These are phyloP conservation scores for Candida manassasensis DNA, from an alignment of 805 yeast species.

Conservation along the genomic window DNA sequence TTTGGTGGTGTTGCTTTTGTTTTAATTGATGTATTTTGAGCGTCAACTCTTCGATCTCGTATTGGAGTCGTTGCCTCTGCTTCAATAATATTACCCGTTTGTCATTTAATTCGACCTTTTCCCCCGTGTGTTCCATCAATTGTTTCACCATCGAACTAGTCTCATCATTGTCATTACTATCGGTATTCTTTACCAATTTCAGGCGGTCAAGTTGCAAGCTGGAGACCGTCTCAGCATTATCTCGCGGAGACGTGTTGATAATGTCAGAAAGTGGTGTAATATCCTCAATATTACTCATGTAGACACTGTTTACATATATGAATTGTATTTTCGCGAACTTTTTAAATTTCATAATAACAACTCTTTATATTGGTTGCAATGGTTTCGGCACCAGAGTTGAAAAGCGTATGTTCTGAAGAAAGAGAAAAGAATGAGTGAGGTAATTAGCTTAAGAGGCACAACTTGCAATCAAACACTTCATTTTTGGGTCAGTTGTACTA, in stretches of 20 bases:
- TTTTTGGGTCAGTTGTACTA: constrained; percentile 10
- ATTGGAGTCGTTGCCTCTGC: constrained; percentile 13
- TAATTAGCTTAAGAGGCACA: constrained; percentile 2
- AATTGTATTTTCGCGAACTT: constrained; percentile 1
- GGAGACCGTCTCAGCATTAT: constrained; percentile 3
- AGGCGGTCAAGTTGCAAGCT: constrained; percentile 3
- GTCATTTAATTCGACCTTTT: constrained; percentile 13
- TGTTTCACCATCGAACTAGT: constrained; percentile 7
- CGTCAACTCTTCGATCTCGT: constrained; percentile 14
- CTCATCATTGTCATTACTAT: background rate
- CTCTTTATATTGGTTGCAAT: no score
- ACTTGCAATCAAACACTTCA: background rate
- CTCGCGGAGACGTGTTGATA: constrained; percentile 20
- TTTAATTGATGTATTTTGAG: constrained; percentile 11
- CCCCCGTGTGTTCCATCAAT: constrained; percentile 12
- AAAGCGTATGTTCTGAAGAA: constrained; percentile 37
- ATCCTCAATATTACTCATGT: constrained; percentile 21
- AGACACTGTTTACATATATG: background rate
- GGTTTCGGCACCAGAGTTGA: constrained; percentile 63
- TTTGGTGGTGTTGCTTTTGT: constrained; percentile 10
- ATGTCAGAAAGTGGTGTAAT: constrained; percentile 24
- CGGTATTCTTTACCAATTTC: background rate
- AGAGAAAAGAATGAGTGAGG: background rate
- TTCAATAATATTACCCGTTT: constrained; percentile 17
- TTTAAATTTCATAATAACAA: background rate